These are phyloP conservation scores for Durusdinium trenchii DNA, from an alignment of 73 alveolate species.

Conservation along the genomic window DNA sequence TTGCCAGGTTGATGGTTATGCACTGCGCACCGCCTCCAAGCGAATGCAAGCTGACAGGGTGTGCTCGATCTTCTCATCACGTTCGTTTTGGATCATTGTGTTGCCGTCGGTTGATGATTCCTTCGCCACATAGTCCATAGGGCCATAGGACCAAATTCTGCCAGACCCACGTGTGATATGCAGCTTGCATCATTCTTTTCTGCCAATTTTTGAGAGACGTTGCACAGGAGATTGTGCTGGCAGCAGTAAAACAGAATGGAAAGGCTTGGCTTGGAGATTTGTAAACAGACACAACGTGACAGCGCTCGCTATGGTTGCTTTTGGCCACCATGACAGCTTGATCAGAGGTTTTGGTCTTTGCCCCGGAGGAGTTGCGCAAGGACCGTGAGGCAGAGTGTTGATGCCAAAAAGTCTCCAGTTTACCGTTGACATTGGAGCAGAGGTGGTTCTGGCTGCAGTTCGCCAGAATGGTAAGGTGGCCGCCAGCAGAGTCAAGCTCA, in stretches of 20 bases:
- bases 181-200: background rate
- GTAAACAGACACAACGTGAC: background rate
- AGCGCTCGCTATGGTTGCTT: background rate
- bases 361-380: constrained; percentile 71
- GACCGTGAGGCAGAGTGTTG: constrained; percentile 51
- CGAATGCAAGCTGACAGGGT: constrained; percentile 85
- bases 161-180: background rate
- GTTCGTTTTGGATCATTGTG: no score
- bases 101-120: no score
- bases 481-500: no score
- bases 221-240: constrained; percentile 66
- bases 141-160: background rate
- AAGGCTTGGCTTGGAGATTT: background rate
- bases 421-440: background rate
- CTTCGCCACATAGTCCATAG: no score
- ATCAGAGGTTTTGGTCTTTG: constrained; percentile 63
- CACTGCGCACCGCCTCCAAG: constrained; percentile 79
- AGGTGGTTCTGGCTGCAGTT: constrained; percentile 84
- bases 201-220: background rate
- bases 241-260: constrained; percentile 87
- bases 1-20: constrained; percentile 71
- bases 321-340: background rate
- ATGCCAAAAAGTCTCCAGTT: background rate
- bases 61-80: background rate
- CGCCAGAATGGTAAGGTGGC: constrained; percentile 84